These are phyloP conservation scores for Dendryphion nanum DNA, from an alignment of 2,329 filamentous ascomycete species.

Conservation along the genomic window DNA sequence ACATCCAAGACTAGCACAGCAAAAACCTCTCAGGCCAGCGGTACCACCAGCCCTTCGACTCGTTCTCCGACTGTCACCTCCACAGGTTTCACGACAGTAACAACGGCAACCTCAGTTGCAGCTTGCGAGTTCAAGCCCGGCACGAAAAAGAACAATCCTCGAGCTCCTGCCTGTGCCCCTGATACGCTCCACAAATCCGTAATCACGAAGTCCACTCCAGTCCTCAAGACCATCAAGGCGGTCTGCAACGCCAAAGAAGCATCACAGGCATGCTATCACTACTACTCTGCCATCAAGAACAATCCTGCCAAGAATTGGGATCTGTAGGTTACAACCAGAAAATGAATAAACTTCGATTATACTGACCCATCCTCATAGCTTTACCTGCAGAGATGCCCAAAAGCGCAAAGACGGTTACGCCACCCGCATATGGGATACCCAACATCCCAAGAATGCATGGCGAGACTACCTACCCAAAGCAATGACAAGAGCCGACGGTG, in stretches of 20 bases:
- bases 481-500: constrained; percentile 2
- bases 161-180: too few relatives aligned
- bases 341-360: too few relatives aligned
- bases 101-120: too few relatives aligned
- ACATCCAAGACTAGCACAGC: too few relatives aligned
- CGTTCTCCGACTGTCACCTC: too few relatives aligned
- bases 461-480: constrained; percentile 1
- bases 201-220: constrained; percentile 3
- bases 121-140: too few relatives aligned
- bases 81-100: too few relatives aligned
- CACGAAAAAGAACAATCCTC: too few relatives aligned
- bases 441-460: constrained; percentile 4
- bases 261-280: constrained; percentile 5
- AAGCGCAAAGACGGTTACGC: neutral
- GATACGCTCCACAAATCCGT: neutral
- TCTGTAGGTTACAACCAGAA: too few relatives aligned
- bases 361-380: too few relatives aligned
- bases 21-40: too few relatives aligned
- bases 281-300: constrained; percentile 6
- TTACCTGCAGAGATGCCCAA: constrained; percentile 3
- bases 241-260: neutral
- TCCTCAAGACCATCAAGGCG: constrained; percentile 1
- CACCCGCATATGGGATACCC: constrained; percentile 1
- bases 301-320: neutral
- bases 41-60: too few relatives aligned